Evolutionary conservation across 192 early-diverging fungal genomes (phyloP).

Genomic region (Spinellus fusiger): DNA sequence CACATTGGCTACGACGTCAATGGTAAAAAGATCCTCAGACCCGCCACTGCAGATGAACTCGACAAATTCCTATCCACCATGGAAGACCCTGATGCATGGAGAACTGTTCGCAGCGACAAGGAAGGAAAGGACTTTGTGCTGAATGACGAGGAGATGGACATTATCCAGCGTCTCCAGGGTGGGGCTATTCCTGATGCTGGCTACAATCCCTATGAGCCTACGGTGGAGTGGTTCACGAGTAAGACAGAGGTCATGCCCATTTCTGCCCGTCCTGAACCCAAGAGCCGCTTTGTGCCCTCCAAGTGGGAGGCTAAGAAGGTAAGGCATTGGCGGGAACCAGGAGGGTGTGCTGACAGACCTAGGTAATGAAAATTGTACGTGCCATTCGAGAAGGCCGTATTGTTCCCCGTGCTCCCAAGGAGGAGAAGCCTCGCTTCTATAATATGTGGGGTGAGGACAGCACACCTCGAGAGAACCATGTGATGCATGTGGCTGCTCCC

Average conservation of each 20-base stretch:
- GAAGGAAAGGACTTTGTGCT: constrained; percentile 81
- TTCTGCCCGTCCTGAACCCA: constrained; percentile 87
- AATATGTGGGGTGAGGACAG: constrained; percentile 83
- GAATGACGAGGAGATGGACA: constrained; percentile 85
- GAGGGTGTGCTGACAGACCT: no score
- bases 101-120: constrained; percentile 76
- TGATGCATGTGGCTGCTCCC: constrained; percentile 85
- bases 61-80: constrained; percentile 88
- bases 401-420: constrained; percentile 51
- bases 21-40: constrained; percentile 87
- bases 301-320: constrained; percentile 89
- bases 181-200: constrained; percentile 74
- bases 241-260: constrained; percentile 78
- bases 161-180: constrained; percentile 84
- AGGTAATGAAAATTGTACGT: constrained; percentile 96
- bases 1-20: constrained; percentile 96
- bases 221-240: constrained; percentile 93
- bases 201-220: constrained; percentile 90
- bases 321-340: neutral
- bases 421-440: constrained; percentile 67
- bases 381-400: constrained; percentile 89
- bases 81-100: constrained; percentile 92
- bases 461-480: constrained; percentile 49
- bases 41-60: constrained; percentile 86
- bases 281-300: constrained; percentile 91